Evolutionary conservation across 2,329 filamentous ascomycete species (phyloP), one percentile per base, ranked within the genome.

Genomic region (Claviceps africana): DNA sequence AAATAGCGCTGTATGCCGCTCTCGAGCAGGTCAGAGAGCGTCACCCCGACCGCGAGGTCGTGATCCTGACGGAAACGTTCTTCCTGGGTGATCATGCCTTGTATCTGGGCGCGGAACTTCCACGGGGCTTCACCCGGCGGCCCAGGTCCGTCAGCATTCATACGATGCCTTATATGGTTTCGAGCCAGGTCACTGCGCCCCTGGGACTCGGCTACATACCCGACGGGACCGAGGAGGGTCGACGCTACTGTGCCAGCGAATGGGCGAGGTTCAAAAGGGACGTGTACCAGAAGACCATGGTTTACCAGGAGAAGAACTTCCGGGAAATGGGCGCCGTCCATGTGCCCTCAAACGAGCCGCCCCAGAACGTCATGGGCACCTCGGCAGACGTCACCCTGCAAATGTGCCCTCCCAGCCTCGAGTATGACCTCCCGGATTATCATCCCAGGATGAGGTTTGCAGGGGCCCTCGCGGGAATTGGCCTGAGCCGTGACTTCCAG

Each of bases 51-150:
- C 62, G 67, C 9, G 62, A 71, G 31, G 62, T 77, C 30, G 55
- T 77, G 21, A 59, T 74, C 13, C 50, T 77, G n/a, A 63, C 63
- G 35, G 74, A 77, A 56, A 60, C 62, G 2, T 58, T 64, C 2
- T 69, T 65, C 45, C 60, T 65, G 51, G 72, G 70, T 0, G 55
- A 63, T 11, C 54, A 66, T 0, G 70, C 73, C 0, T 65, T 72
- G 48, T 56, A 58, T 1, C 58, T 64, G 31, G 70, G 71, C 2
- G 66, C 65, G 1, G 64, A 70, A 2, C 61, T 67, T 53, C 71
- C 61, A 15, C 61, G 56, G 58, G 72, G 61, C 19, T 75, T 60
- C 57, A 56, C 54, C 53, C 62, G 52, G 19, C 62, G 62, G 30
- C 69, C 62, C n/a, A 62, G 61, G 30, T 63, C 63, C 17, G 61